Evolutionary conservation across 2,329 filamentous ascomycete genomes (phyloP).

Genomic region (Pestalotiopsis fici): DNA sequence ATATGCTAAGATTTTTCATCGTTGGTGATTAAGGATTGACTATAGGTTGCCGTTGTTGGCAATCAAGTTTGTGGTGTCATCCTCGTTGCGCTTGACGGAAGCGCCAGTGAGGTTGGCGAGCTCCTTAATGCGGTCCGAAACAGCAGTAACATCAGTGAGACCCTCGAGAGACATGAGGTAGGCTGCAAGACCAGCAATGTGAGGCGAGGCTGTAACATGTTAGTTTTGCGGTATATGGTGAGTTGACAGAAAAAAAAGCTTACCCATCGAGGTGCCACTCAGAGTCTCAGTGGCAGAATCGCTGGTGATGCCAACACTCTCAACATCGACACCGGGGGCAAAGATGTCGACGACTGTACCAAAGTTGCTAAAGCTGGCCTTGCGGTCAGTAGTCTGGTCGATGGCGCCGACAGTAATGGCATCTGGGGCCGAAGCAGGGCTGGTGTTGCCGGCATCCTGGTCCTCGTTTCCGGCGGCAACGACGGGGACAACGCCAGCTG

Average conservation of each 20-base stretch:
- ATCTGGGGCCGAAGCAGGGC: constrained; percentile 55
- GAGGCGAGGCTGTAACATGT: constrained; percentile 57
- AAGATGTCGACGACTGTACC: constrained; percentile 55
- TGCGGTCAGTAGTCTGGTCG: constrained; percentile 48
- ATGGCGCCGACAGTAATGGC: constrained; percentile 64
- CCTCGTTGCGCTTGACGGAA: constrained; percentile 40
- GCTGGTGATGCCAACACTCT: constrained; percentile 52
- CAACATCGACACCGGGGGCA: constrained; percentile 55
- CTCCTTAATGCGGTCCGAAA: constrained; percentile 50
- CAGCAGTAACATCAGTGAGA: constrained; percentile 43
- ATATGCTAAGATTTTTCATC: constrained; percentile 24
- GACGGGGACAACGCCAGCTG: constrained; percentile 55
- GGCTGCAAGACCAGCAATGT: constrained; percentile 67
- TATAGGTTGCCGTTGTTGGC: constrained; percentile 54
- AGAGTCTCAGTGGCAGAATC: constrained; percentile 45
- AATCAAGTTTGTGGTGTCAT: constrained; percentile 51
- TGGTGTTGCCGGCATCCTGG: constrained; percentile 49
- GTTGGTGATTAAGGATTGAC: background rate
- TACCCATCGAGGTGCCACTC: constrained; percentile 60
- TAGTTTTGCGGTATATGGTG: constrained; percentile 12
- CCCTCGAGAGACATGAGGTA: constrained; percentile 64
- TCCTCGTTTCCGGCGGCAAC: constrained; percentile 64
- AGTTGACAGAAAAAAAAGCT: constrained; percentile 10
- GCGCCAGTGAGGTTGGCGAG: constrained; percentile 51
- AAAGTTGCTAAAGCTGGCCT: constrained; percentile 61